Conservation (phyloP, 2,329 filamentous ascomycete genomes). For the Fusarium sp. region DNA sequence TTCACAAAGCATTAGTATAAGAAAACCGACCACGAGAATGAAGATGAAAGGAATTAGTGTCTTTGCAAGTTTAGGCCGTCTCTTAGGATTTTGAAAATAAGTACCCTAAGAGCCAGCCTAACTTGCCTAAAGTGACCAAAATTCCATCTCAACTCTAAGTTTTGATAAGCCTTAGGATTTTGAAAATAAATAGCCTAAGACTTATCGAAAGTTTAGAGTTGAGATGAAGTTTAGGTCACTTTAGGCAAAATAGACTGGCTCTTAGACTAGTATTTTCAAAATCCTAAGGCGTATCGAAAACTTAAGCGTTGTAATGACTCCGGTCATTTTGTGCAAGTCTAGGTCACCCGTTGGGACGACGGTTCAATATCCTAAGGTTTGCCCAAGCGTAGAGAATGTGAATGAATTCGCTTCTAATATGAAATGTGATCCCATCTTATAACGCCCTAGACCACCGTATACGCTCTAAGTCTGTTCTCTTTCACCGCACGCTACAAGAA, state of each 20-base stretch:
- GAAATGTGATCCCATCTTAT: conserved; percentile 23
- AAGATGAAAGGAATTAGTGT: neutral
- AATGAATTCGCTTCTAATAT: conserved; percentile 25
- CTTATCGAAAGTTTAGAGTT: neutral
- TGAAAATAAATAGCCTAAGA: too few species aligned
- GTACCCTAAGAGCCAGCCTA: too few species aligned
- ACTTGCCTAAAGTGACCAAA: too few species aligned
- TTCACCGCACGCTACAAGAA: neutral
- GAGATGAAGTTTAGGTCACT: neutral
- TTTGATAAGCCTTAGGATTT: too few species aligned
- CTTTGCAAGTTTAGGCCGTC: neutral
- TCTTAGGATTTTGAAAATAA: too few species aligned
- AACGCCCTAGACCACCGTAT: conserved; percentile 21
- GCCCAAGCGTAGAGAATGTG: neutral
- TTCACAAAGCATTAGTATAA: neutral
- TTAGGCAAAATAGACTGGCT: neutral
- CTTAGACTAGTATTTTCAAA: neutral
- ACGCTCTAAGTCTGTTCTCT: conserved; percentile 1
- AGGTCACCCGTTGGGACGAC: neutral
- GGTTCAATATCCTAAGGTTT: neutral
- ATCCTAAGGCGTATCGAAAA: neutral
- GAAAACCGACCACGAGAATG: neutral
- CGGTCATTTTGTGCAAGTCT: neutral
- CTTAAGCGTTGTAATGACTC: neutral
- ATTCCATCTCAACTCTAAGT: too few species aligned